phyloP scores from a whole-genome alignment of 306 rosid species.

The Vigna nakashimae region DNA sequence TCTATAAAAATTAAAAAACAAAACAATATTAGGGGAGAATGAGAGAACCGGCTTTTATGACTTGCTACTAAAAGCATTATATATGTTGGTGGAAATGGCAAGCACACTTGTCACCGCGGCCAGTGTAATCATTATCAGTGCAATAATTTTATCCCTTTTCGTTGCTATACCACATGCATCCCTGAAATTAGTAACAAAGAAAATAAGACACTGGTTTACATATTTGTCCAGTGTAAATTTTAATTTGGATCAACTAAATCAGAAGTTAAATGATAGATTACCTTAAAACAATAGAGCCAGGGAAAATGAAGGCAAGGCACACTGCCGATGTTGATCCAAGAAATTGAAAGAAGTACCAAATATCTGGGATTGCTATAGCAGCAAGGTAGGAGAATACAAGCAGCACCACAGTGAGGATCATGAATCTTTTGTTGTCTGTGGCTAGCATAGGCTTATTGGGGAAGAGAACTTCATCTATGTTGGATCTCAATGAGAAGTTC shows the following conservation, averaged over 20 bases:
- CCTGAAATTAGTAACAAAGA: slow-evolving; percentile 53
- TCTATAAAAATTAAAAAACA: background rate
- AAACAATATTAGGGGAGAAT: background rate
- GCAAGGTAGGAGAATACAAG: slow-evolving; percentile 71
- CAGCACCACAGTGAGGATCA: slow-evolving; percentile 59
- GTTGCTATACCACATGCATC: slow-evolving; percentile 80
- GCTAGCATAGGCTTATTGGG: slow-evolving; percentile 60
- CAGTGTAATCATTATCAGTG: slow-evolving; percentile 67
- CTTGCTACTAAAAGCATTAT: slow-evolving; percentile 49
- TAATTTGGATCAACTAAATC: background rate
- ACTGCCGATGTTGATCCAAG: slow-evolving; percentile 86
- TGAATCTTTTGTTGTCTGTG: slow-evolving; percentile 76
- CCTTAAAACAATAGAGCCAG: slow-evolving; percentile 83
- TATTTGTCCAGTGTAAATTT: background rate
- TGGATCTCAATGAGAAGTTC: slow-evolving; percentile 86
- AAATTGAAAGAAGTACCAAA: slow-evolving; percentile 92
- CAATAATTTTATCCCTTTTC: slow-evolving; percentile 65
- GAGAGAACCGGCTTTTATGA: slow-evolving; percentile 24
- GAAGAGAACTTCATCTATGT: slow-evolving; percentile 82
- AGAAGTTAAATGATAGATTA: slow-evolving; percentile 39
- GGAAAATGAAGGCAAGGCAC: slow-evolving; percentile 89
- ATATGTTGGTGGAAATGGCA: slow-evolving; percentile 81
- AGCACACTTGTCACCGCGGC: slow-evolving; percentile 69
- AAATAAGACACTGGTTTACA: background rate
- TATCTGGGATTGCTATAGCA: slow-evolving; percentile 85